Evolutionary conservation across 139 green algal species (phyloP).

Genomic region (Chlamydomonas incerta): DNA sequence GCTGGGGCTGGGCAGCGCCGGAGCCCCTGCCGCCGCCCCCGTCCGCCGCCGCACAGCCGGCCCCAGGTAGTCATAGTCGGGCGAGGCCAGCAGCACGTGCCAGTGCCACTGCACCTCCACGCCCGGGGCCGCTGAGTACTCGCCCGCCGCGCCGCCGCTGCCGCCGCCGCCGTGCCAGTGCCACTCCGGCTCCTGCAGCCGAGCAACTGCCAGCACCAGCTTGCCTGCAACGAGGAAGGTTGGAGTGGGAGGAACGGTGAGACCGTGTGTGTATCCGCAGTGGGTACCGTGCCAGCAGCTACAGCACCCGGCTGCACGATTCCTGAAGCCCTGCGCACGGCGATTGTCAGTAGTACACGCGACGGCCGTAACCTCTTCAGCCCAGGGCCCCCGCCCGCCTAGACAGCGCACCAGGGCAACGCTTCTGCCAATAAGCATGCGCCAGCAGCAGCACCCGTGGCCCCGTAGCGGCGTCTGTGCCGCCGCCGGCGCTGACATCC

Average conservation of each 20-base stretch:
- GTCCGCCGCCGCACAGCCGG: neutral
- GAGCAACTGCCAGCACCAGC: neutral
- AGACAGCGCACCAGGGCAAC: conserved; percentile 20
- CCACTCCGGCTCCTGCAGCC: neutral
- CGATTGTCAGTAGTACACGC: too few relatives aligned
- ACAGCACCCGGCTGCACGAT: too few relatives aligned
- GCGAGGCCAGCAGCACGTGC: neutral
- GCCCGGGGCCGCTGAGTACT: neutral
- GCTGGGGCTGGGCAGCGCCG: neutral
- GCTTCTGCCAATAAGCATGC: neutral
- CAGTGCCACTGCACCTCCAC: conserved; percentile 9
- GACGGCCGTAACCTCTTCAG: too few relatives aligned
- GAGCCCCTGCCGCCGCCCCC: too few relatives aligned
- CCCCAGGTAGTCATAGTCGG: conserved; percentile 1
- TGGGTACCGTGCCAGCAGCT: too few relatives aligned
- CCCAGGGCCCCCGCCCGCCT: too few relatives aligned
- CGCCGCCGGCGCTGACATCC: neutral
- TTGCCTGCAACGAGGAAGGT: neutral
- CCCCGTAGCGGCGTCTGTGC: too few relatives aligned
- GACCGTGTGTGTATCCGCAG: too few relatives aligned
- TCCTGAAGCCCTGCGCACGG: too few relatives aligned
- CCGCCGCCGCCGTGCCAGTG: neutral
- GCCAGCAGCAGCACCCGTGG: neutral
- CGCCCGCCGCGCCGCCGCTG: neutral
- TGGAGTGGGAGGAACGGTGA: too few relatives aligned